Base-by-base conservation (phyloP, 345 rosid genomes). In the Mercurialis annua region DNA sequence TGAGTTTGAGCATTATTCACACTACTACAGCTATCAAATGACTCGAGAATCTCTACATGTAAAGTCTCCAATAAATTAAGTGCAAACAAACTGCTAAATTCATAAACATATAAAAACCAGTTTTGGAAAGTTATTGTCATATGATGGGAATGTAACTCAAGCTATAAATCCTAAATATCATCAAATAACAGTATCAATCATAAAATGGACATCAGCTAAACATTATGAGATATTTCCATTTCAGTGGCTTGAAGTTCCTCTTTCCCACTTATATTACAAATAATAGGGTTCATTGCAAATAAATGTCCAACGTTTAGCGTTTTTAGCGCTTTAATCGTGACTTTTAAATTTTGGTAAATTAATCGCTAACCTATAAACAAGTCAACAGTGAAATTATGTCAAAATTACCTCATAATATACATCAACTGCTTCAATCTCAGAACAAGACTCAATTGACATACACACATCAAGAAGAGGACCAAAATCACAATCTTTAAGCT, bases 391-490 rank as follows among this genome's bases (percentile, higher is more conserved):
- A n/a, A n/a, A n/a, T n/a, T n/a, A n/a, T n/a, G n/a, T n/a, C n/a
- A n/a, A n/a, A n/a, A n/a, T n/a, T n/a, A n/a, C n/a, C n/a, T n/a
- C 80, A 67, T 78, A 76, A 53, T 74, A 72, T 47, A 93, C 63
- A 52, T 89, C 91, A 23, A 93, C 85, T 20, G 80, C 89, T 67
- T 93, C 88, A 50, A 93, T 79, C 80, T 84, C 94, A 55, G 96
- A 87, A n/a, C n/a, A n/a, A 21, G 66, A 59, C 27, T 75, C 79
- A 43, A 93, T 78, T 52, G 82, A 86, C 57, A n/a, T 61, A 49
- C 82, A 82, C 51, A 88, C 54, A 82, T 88, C 92, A 65, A 82
- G 75, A 66, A 93, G 87, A 3, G 98, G 92, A 56, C 67, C 82
- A 72, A 80, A 79, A 75, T 90, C 97, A 71, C 74, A 71, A 44